These are phyloP conservation scores for Globisporangium carolinianum DNA, from an alignment of 352 stramenopile species.

Conservation along the genomic window DNA sequence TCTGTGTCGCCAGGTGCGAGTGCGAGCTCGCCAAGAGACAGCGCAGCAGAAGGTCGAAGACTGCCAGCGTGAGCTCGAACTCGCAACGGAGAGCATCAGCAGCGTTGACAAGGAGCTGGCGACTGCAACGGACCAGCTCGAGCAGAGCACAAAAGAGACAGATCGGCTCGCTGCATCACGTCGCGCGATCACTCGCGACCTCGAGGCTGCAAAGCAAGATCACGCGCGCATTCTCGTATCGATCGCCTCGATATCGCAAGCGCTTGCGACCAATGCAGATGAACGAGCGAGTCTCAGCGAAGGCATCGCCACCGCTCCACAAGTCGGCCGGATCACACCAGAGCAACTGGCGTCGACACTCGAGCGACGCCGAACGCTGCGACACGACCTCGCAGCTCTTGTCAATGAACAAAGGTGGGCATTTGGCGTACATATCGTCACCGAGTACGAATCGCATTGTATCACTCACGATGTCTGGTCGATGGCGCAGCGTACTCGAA, in stretches of 20 bases:
- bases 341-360: background rate
- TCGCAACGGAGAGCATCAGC: background rate
- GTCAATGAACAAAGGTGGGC: background rate
- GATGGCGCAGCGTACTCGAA: conserved; percentile 1
- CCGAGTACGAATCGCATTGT: background rate
- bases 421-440: too few relatives aligned
- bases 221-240: background rate
- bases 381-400: background rate
- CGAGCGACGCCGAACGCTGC: background rate
- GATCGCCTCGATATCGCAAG: background rate
- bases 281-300: background rate
- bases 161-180: background rate
- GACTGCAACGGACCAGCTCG: background rate
- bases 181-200: background rate
- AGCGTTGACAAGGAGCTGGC: background rate
- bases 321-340: background rate
- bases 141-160: background rate
- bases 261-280: background rate
- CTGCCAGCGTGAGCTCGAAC: background rate
- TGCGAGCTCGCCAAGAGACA: background rate
- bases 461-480: background rate
- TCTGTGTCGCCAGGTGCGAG: background rate
- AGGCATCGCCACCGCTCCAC: background rate
- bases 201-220: background rate
- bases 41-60: background rate